These are phyloP conservation scores for Neofusicoccum ribis DNA, from an alignment of 2,329 filamentous ascomycete genomes.

Conservation along the genomic window DNA sequence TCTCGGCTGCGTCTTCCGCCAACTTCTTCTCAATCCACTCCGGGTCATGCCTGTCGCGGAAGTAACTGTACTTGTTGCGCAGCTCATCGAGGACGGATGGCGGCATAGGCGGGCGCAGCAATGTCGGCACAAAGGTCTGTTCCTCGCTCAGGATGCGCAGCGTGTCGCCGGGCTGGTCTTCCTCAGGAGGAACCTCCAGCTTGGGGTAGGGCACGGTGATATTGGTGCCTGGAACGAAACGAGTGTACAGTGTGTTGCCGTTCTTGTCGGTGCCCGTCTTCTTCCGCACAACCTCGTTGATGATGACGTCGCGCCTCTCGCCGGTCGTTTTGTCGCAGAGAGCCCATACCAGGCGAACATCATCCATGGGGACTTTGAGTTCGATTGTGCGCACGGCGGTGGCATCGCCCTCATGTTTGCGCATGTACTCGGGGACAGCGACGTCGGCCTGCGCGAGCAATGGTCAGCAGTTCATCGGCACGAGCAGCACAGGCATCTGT, in stretches of 20 bases:
- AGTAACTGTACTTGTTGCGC: conserved; percentile 76
- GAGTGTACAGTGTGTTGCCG: conserved; percentile 33
- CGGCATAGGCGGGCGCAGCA: conserved; percentile 78
- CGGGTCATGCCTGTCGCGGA: conserved; percentile 76
- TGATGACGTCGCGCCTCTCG: conserved; percentile 59
- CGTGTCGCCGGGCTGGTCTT: conserved; percentile 68
- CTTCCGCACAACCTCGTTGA: conserved; percentile 32
- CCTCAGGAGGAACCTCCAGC: conserved; percentile 40
- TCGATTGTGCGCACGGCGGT: conserved; percentile 50
- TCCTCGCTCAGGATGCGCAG: conserved; percentile 73
- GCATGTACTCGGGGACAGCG: conserved; percentile 43
- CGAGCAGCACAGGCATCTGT: not conserved
- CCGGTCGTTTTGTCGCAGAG: conserved; percentile 67
- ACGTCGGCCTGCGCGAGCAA: conserved; percentile 40
- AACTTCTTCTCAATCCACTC: conserved; percentile 69
- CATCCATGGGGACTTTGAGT: conserved; percentile 64
- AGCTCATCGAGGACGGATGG: conserved; percentile 78
- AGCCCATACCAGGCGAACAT: conserved; percentile 80
- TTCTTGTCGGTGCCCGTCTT: conserved; percentile 24
- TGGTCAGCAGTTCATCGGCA: not conserved
- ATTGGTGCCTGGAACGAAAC: conserved; percentile 38
- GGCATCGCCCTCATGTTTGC: conserved; percentile 39
- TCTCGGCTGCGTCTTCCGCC: conserved; percentile 54
- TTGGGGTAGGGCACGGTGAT: conserved; percentile 20
- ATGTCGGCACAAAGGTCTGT: conserved; percentile 73